Percentiles rank a stretch among this genome's conserved stretches.
phyloP scores from a whole-genome alignment of 2,329 filamentous ascomycete species.

The Pyricularia sp. region DNA sequence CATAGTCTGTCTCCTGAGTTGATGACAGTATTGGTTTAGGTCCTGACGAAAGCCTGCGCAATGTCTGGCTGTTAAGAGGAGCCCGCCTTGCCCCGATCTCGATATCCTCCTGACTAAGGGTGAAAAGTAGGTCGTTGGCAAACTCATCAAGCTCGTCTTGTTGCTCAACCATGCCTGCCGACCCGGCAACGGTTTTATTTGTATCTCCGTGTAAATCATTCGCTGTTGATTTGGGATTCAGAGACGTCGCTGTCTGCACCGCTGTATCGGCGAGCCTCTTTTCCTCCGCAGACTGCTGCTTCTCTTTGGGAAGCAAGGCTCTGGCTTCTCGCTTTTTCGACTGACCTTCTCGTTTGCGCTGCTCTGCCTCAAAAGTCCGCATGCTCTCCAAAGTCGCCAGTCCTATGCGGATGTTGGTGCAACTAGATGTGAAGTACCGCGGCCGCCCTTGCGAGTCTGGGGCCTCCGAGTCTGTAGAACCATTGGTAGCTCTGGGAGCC shows the following conservation, averaged over 20 bases:
- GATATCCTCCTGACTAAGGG: neutral
- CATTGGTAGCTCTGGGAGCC: neutral
- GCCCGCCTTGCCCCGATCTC: neutral
- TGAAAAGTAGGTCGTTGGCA: neutral
- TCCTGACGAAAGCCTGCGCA: neutral
- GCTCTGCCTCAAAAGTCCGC: conserved; percentile 2
- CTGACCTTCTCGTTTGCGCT: conserved; percentile 2
- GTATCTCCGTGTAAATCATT: neutral
- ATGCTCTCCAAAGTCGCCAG: conserved; percentile 2
- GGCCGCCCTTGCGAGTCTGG: conserved; percentile 4
- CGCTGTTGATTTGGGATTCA: neutral
- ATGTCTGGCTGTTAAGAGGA: neutral
- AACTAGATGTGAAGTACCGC: conserved; percentile 2
- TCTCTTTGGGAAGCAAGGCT: neutral
- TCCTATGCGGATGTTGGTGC: neutral
- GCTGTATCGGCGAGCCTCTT: neutral
- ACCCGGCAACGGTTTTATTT: neutral
- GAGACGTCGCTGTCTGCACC: neutral
- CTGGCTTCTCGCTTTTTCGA: neutral
- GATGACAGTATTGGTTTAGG: neutral
- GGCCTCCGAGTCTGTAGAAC: conserved; percentile 3
- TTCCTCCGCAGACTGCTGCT: neutral
- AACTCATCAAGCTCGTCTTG: neutral
- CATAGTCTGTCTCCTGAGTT: conserved; percentile 17
- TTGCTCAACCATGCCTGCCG: neutral